A percentile compares a stretch with the other conserved stretches of the same genome.
Conservation (phyloP, 192 early-diverging fungal genomes). For the Umbelopsis isabellina region DNA sequence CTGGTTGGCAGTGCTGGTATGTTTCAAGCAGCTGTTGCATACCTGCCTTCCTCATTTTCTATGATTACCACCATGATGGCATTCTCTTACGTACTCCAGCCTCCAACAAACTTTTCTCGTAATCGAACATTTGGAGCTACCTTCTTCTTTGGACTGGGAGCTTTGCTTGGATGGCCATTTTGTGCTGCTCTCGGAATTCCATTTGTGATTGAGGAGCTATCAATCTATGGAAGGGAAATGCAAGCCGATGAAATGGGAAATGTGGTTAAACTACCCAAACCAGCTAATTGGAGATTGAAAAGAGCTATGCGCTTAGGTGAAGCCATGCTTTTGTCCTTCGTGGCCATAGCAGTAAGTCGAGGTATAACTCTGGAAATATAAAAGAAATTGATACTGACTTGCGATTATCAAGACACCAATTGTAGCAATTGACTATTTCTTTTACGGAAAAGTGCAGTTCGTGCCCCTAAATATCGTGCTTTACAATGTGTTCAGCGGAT, state of each 20-base stretch:
- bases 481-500: conserved; percentile 87
- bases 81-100: conserved; percentile 64
- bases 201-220: conserved; percentile 73
- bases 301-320: conserved; percentile 47
- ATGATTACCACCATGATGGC: conserved; percentile 87
- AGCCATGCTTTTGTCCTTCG: conserved; percentile 35
- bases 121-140: conserved; percentile 60
- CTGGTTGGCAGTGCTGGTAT: conserved; percentile 80
- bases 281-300: conserved; percentile 48
- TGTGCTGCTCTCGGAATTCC: conserved; percentile 74
- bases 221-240: conserved; percentile 51
- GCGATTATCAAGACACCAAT: conserved; percentile 56
- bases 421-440: conserved; percentile 71
- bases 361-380: background rate
- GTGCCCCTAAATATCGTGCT: conserved; percentile 87
- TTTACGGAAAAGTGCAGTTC: conserved; percentile 70
- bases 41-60: conserved; percentile 90
- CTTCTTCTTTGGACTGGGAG: conserved; percentile 64
- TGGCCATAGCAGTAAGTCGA: conserved; percentile 42
- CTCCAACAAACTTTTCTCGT: conserved; percentile 48
- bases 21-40: conserved; percentile 82
- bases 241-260: conserved; percentile 33
- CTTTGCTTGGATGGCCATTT: conserved; percentile 89
- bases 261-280: conserved; percentile 28
- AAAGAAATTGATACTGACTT: background rate